Base-by-base conservation (phyloP, 345 rosid genomes). In the Litchi chinensis region DNA sequence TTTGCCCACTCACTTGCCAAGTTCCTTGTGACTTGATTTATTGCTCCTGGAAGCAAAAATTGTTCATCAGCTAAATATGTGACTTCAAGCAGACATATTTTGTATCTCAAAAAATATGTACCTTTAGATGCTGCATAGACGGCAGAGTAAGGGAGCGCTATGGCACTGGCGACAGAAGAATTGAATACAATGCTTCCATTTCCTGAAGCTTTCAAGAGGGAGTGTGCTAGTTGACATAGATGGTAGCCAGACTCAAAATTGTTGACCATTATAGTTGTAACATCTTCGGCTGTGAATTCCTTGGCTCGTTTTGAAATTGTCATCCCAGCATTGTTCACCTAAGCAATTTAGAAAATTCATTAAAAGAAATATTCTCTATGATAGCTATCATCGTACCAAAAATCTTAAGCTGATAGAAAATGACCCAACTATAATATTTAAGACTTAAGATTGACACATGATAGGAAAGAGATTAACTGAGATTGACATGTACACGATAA, bases 1-100 rank as follows among this genome's bases (percentile, higher is more conserved):
- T 83, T 82, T 6, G 86, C 88, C 91, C 91, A 86, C 79, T 86
- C 90, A 43, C 85, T 82, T 19, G 91, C 91, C 79, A 88, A 80
- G 82, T 82, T 86, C 77, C 50, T 86, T 12, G 88, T 78, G 2
- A 88, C 78, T 76, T 86, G 89, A 74, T 88, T 86, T 15, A 86
- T 81, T 10, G 88, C 90, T 37, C 85, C 88, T 83, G 80, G 8
- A 48, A 66, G 24, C 3, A 8, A 66, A 8, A 28, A 66, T 12
- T 46, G 52, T 46, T 66, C 11, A 7, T 66, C 39, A 32, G 21
- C 63, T 57, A 57, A 10, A 52, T 52, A 52, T 57, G 63, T 19
- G n/a, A 19, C 63, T 16, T 57, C 22, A n/a, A 57, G 2, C 7
- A 19, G 63, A 57, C 13, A 57, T 57, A 57, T 32, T 32, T 32